Evolutionary conservation across 140 eudicot species (phyloP), one percentile per base, ranked within the genome.

Genomic region (Flaveria floridana): DNA sequence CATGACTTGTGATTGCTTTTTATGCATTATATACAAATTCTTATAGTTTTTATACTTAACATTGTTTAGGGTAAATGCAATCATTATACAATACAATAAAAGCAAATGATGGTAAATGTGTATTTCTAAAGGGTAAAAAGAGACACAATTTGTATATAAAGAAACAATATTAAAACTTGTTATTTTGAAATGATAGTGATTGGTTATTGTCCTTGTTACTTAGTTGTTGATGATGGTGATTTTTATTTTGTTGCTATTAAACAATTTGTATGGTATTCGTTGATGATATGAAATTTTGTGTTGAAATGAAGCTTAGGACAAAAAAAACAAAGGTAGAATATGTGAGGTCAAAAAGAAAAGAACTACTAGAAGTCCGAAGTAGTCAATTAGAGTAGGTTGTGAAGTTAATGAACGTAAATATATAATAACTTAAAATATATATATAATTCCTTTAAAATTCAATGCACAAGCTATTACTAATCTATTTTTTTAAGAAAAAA

Each of bases 171-270:
- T 23, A 7, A 3, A 67, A 15, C 14, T 41, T 52, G 28, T 20
- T n/a, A 0, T 65, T 5, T 66, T 41, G 28, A 59, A 78, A 46
- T 6, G 47, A 61, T 66, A 73, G 64, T 19, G 65, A 42, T 30
- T 28, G 64, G 79, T 34, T 34, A 6, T 34, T 34, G 41, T 56
- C 47, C 65, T 73, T 65, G 55, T 46, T 69, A 59, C 65, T 46
- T 70, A 69, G 76, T 50, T 78, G 72, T 73, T 59, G 7, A 44
- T 78, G 77, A 78, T 79, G 23, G 53, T 58, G 83, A 74, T 73
- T 65, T 79, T 25, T 44, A 10, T 65, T 72, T 64, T 65, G 50
- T 70, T 71, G 65, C 3, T 41, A 65, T 18, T 26, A 30, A n/a
- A 28, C 16, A 28, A 26, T 78, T 71, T 28, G 1, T 5, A 37